Evolutionary conservation across 164 flowering plant genomes (phyloP).

Genomic region (Warburgia ugandensis): DNA sequence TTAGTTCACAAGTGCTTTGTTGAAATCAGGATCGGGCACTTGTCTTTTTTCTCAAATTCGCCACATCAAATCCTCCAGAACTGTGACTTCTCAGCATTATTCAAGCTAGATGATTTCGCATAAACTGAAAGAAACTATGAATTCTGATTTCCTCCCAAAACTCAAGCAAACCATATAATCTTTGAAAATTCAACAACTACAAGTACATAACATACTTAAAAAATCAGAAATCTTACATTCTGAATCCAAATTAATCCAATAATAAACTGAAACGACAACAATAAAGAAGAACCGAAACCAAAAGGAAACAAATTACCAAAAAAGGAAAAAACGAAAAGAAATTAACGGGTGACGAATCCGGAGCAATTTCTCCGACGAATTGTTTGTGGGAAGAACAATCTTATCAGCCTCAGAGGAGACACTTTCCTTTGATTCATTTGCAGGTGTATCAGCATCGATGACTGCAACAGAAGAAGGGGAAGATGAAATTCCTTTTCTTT

Average conservation of each 20-base stretch:
- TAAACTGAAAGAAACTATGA: too few relatives aligned
- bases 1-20: too few relatives aligned
- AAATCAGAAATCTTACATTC: too few relatives aligned
- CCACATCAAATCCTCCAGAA: too few relatives aligned
- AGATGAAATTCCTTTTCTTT: slow-evolving; percentile 10
- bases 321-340: too few relatives aligned
- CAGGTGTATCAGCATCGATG: slow-evolving; percentile 22
- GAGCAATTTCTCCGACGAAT: slow-evolving; percentile 58
- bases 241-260: neutral
- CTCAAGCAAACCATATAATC: neutral
- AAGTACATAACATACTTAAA: neutral
- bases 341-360: slow-evolving; percentile 75
- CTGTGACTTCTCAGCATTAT: too few relatives aligned
- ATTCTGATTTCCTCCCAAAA: too few relatives aligned
- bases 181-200: neutral
- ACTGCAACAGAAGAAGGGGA: slow-evolving; percentile 15
- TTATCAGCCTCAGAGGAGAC: slow-evolving; percentile 10
- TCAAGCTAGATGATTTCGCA: too few relatives aligned
- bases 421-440: slow-evolving; percentile 1
- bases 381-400: slow-evolving; percentile 75
- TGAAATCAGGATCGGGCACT: too few relatives aligned
- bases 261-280: too few relatives aligned
- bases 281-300: neutral
- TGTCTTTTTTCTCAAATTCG: too few relatives aligned
- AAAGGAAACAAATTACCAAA: neutral